Evolutionary conservation across 2,329 filamentous ascomycete genomes (phyloP).

Genomic region (Scedosporium boydii): DNA sequence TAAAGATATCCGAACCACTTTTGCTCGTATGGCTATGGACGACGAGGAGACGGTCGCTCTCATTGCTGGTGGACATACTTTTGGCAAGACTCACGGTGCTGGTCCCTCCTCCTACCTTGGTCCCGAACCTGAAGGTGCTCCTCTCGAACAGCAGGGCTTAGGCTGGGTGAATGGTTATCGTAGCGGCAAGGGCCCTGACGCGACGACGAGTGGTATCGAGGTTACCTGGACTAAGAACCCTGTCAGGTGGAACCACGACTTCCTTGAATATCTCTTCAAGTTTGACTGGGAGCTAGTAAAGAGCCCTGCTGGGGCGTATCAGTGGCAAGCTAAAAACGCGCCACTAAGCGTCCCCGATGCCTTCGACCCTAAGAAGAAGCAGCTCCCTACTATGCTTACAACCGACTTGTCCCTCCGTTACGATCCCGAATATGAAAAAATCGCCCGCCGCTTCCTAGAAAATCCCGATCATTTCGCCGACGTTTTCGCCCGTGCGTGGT

Average conservation of each 20-base stretch:
- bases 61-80: constrained; percentile 69
- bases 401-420: constrained; percentile 63
- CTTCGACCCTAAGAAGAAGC: constrained; percentile 61
- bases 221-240: constrained; percentile 73
- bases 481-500: constrained; percentile 67
- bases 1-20: constrained; percentile 64
- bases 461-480: constrained; percentile 60
- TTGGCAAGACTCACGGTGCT: constrained; percentile 75
- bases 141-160: constrained; percentile 57
- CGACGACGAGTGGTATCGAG: constrained; percentile 69
- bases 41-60: constrained; percentile 74
- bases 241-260: constrained; percentile 66
- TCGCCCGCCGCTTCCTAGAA: constrained; percentile 59
- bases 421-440: constrained; percentile 67
- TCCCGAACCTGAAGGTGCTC: constrained; percentile 57
- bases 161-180: constrained; percentile 61
- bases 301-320: constrained; percentile 66
- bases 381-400: constrained; percentile 64
- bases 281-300: constrained; percentile 71
- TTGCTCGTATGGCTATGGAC: constrained; percentile 74
- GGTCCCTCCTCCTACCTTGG: constrained; percentile 54
- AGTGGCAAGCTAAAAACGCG: constrained; percentile 65
- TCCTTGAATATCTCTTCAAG: constrained; percentile 67
- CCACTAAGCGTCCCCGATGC: constrained; percentile 62
- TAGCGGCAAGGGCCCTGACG: constrained; percentile 59